phyloP scores from a whole-genome alignment of 176 grass and related monocot genomes.

The Tuctoria greenei region DNA sequence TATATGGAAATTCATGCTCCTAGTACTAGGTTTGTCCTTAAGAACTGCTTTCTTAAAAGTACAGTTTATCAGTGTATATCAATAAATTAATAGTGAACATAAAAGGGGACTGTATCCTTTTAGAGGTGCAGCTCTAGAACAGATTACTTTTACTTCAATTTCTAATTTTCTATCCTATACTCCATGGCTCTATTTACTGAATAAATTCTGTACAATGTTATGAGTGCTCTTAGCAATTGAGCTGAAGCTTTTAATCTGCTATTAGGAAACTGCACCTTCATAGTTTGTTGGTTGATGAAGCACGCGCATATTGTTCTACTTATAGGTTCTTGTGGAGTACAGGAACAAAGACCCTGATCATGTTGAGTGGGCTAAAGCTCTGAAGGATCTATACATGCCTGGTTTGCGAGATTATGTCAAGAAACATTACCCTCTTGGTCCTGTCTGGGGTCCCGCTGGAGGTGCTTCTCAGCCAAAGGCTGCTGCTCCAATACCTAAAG shows the following conservation, averaged over 20 bases:
- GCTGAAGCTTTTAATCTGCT: constrained; percentile 1
- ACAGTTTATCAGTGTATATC: too few relatives aligned
- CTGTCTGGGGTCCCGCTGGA: constrained; percentile 63
- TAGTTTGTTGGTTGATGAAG: constrained; percentile 13
- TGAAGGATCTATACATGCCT: constrained; percentile 89
- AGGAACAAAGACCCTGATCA: constrained; percentile 90
- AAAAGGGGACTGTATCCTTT: neutral
- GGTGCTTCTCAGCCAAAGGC: constrained; percentile 50
- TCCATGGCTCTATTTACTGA: neutral
- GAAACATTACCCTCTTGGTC: constrained; percentile 80
- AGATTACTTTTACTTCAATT: neutral
- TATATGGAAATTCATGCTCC: neutral
- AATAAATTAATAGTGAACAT: neutral
- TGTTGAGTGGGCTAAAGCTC: constrained; percentile 93
- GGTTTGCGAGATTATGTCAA: constrained; percentile 94
- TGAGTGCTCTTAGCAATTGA: constrained; percentile 11
- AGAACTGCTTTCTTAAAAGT: too few relatives aligned
- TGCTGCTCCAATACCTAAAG: constrained; percentile 59
- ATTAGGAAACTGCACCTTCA: constrained; percentile 6
- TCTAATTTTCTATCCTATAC: neutral
- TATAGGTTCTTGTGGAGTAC: constrained; percentile 90
- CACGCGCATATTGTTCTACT: constrained; percentile 10
- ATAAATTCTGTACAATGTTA: neutral
- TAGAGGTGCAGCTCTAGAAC: neutral
- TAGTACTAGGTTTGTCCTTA: neutral